A percentile compares a stretch with the other conserved stretches of the same genome.
Evolutionary conservation across 2,329 filamentous ascomycete genomes (phyloP).

Genomic region (Cladosporium sp.): DNA sequence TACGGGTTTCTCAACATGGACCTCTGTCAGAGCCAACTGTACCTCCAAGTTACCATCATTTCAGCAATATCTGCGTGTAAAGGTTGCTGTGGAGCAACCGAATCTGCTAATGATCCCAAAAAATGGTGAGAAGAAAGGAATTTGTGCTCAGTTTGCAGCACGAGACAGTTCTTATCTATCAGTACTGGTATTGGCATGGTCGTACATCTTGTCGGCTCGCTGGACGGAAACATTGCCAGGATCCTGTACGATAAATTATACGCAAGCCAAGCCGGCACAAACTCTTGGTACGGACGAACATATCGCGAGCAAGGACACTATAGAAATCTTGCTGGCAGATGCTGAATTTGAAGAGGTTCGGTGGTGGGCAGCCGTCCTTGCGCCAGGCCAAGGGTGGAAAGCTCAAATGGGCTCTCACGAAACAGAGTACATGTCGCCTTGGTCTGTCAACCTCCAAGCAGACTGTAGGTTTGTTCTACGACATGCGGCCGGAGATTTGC

Average conservation of each 20-base stretch:
- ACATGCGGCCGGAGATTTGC: background rate
- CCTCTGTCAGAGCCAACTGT: background rate
- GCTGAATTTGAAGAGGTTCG: background rate
- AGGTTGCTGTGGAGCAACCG: background rate
- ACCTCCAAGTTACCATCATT: background rate
- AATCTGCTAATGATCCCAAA: background rate
- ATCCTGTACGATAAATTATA: background rate
- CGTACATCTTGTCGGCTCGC: slow-evolving; percentile 1
- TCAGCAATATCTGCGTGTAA: background rate
- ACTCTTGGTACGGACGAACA: background rate
- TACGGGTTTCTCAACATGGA: background rate
- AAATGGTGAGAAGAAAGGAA: background rate
- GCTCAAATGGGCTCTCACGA: background rate
- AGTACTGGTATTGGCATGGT: background rate
- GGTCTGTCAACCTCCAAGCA: background rate
- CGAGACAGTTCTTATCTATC: background rate
- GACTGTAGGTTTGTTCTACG: background rate
- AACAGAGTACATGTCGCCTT: background rate
- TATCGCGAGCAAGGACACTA: background rate
- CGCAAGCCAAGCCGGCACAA: background rate
- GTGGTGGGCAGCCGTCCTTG: background rate
- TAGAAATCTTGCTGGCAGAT: background rate
- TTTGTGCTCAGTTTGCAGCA: background rate
- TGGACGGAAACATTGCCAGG: background rate
- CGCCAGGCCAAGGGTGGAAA: background rate